phyloP scores from a whole-genome alignment of 2,329 filamentous ascomycete genomes.

The Verticillium isaacii region DNA sequence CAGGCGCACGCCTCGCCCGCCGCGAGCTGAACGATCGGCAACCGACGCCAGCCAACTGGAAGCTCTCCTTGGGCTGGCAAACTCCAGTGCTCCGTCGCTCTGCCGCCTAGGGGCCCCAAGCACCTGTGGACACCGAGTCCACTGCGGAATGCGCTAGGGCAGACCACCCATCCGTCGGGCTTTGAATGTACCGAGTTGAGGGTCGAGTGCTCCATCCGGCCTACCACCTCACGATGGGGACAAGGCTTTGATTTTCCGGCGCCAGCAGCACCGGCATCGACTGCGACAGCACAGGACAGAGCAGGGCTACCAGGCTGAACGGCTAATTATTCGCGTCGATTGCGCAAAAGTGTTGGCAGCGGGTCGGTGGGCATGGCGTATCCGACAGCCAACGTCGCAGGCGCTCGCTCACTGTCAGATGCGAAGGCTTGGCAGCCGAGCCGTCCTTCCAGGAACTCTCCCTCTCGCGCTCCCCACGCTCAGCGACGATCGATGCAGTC shows the following conservation, averaged over 20 bases:
- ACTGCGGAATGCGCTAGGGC: not conserved
- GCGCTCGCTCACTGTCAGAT: not conserved
- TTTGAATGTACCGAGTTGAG: not conserved
- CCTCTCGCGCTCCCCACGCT: not conserved
- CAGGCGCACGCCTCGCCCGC: not conserved
- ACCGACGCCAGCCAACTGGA: not conserved
- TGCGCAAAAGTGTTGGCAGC: not conserved
- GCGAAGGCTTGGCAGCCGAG: not conserved
- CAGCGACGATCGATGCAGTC: not conserved
- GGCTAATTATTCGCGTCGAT: not conserved
- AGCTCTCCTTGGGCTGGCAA: not conserved
- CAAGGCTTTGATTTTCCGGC: not conserved
- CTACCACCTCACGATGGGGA: not conserved
- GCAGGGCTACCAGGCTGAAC: not conserved
- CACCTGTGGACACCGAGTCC: not conserved
- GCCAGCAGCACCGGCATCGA: not conserved
- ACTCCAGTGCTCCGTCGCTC: not conserved
- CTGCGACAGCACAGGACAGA: not conserved
- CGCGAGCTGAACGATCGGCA: slow-evolving; percentile 1
- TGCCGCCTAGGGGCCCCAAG: not conserved
- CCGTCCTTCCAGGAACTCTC: not conserved
- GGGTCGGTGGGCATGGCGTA: not conserved
- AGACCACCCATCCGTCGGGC: not conserved
- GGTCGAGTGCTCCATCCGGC: not conserved
- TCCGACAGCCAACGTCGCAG: not conserved